A percentile compares a stretch with the other conserved stretches of the same genome.
Evolutionary conservation across 176 grass and related monocot species (phyloP).

Genomic region (Triticum dicoccoides): DNA sequence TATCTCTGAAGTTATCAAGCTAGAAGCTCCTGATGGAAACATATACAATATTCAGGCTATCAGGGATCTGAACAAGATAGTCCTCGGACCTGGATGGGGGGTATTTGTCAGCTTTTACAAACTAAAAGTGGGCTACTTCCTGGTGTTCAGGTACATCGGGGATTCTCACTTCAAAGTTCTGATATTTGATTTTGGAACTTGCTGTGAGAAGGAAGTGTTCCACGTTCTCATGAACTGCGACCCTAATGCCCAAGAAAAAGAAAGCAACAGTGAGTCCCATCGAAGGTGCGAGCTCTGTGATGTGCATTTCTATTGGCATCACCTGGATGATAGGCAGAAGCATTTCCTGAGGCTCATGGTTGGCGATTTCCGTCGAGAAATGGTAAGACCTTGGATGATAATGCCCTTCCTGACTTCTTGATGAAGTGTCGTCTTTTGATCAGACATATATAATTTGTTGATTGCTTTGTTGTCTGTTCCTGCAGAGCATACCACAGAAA

Average conservation of each 20-base stretch:
- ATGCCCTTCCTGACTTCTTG: background rate
- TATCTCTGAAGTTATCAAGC: slow-evolving; percentile 26
- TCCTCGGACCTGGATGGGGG: slow-evolving; percentile 47
- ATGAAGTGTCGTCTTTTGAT: background rate
- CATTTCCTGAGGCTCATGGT: slow-evolving; percentile 1
- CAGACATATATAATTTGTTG: background rate
- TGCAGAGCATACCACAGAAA: slow-evolving; percentile 41
- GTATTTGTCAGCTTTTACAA: slow-evolving; percentile 28
- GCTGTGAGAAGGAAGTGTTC: slow-evolving; percentile 39
- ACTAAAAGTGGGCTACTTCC: slow-evolving; percentile 12
- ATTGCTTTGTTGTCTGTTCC: background rate
- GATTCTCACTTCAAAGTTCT: slow-evolving; percentile 47
- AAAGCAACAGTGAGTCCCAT: background rate
- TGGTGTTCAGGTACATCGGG: slow-evolving; percentile 41
- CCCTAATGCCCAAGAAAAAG: slow-evolving; percentile 10
- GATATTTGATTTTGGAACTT: slow-evolving; percentile 36
- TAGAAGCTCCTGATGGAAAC: slow-evolving; percentile 35
- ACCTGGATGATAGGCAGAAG: background rate
- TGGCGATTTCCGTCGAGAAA: background rate
- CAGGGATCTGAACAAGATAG: slow-evolving; percentile 3
- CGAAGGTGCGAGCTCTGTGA: background rate
- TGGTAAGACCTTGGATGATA: background rate
- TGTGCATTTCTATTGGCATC: slow-evolving; percentile 21
- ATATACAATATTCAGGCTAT: slow-evolving; percentile 25
- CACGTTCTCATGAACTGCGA: background rate